Percentiles rank a stretch among this genome's conserved stretches.
phyloP scores from a whole-genome alignment of 1,139 yeast species.

The Protomyces inundatus region DNA sequence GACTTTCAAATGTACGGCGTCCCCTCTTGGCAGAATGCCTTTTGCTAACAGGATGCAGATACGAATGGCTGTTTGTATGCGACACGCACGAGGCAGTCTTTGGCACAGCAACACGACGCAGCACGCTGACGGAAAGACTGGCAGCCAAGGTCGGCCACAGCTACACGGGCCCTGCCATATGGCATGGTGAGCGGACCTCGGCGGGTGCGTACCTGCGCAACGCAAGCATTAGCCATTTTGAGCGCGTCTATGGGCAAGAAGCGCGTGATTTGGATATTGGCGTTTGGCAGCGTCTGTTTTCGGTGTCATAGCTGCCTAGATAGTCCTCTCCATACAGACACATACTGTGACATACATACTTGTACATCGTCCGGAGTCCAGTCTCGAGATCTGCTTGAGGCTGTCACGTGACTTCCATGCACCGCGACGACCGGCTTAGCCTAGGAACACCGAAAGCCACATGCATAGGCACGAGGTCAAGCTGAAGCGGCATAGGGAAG shows the following conservation, averaged over 20 bases:
- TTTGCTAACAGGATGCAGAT: background rate
- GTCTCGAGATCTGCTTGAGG: too few species aligned
- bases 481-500: too few species aligned
- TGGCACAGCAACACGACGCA: background rate
- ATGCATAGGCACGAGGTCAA: too few species aligned
- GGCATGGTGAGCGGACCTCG: background rate
- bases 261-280: background rate
- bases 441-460: too few species aligned
- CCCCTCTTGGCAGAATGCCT: background rate
- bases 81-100: background rate
- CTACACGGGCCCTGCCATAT: background rate
- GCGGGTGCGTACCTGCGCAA: background rate
- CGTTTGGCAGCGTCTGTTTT: background rate
- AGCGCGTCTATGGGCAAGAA: background rate
- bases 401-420: too few species aligned
- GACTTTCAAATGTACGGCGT: slow-evolving; percentile 60
- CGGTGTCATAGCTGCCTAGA: background rate
- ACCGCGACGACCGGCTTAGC: too few species aligned
- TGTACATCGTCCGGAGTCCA: too few species aligned
- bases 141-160: background rate
- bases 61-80: background rate
- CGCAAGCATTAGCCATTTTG: background rate
- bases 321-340: too few species aligned
- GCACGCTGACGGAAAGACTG: background rate
- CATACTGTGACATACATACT: too few species aligned